These are phyloP conservation scores for Backusella psychrophila DNA, from an alignment of 192 early-diverging fungal genomes.

Conservation along the genomic window DNA sequence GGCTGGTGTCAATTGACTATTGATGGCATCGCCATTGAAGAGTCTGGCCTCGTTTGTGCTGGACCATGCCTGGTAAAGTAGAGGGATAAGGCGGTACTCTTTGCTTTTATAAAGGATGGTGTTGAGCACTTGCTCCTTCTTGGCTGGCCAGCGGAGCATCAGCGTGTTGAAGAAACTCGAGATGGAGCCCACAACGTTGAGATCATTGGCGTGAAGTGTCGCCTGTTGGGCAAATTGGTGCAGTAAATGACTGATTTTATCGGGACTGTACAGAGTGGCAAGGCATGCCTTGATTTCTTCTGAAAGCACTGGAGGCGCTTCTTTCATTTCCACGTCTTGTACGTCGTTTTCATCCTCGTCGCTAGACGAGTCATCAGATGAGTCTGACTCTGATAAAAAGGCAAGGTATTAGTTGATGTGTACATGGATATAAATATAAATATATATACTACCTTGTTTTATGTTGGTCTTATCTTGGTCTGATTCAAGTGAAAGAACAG, in stretches of 20 bases:
- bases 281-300: constrained; percentile 5
- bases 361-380: constrained; percentile 30
- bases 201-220: not conserved
- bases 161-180: constrained; percentile 50
- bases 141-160: constrained; percentile 54
- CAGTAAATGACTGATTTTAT: constrained; percentile 1
- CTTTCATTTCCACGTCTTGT: constrained; percentile 30
- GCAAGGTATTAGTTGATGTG: too few relatives aligned
- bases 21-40: constrained; percentile 1
- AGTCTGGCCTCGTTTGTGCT: not conserved
- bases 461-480: not conserved
- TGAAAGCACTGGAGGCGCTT: not conserved
- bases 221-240: not conserved
- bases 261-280: not conserved
- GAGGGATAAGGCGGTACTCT: not conserved
- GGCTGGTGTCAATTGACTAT: not conserved
- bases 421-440: too few relatives aligned
- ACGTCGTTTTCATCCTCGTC: constrained; percentile 44
- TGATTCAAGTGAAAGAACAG: not conserved
- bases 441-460: not conserved
- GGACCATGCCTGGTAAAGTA: constrained; percentile 21
- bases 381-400: constrained; percentile 13
- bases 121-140: constrained; percentile 53
- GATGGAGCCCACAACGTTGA: not conserved
- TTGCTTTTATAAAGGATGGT: constrained; percentile 39